Conservation (phyloP, 1,139 yeast species). For the Geotrichum europaeum region DNA sequence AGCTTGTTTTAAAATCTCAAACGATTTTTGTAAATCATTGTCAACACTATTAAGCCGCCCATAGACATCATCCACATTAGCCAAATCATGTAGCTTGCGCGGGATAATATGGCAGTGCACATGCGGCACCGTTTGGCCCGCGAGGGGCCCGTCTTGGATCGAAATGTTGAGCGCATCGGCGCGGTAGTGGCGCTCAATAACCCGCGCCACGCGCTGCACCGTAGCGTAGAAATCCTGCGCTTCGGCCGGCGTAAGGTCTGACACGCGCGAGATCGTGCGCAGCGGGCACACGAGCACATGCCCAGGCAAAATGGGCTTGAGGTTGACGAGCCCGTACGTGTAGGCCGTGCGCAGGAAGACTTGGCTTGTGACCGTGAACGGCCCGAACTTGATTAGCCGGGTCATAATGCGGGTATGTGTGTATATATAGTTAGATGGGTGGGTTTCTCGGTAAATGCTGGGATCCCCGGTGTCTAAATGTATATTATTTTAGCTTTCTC, state of each 20-base stretch:
- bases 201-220: slow-evolving; percentile 62
- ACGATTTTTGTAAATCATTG: slow-evolving; percentile 38
- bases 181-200: slow-evolving; percentile 56
- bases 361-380: slow-evolving; percentile 51
- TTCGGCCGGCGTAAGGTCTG: slow-evolving; percentile 67
- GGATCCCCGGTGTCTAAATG: neutral
- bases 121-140: slow-evolving; percentile 93
- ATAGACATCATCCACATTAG: slow-evolving; percentile 64
- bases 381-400: slow-evolving; percentile 22
- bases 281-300: slow-evolving; percentile 83
- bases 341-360: slow-evolving; percentile 37
- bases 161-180: slow-evolving; percentile 84
- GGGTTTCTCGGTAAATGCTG: neutral
- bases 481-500: neutral
- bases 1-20: slow-evolving; percentile 7
- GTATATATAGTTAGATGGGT: neutral
- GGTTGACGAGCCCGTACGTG: slow-evolving; percentile 77
- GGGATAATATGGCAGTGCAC: slow-evolving; percentile 92
- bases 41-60: slow-evolving; percentile 47
- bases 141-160: slow-evolving; percentile 92
- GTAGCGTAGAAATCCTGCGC: slow-evolving; percentile 70
- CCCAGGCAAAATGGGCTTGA: slow-evolving; percentile 87
- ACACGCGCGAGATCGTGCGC: slow-evolving; percentile 56
- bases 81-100: slow-evolving; percentile 53
- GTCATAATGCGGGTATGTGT: neutral